Evolutionary conservation across 768 basidiomycete species (phyloP).

Genomic region (Gautieria morchelliformis): DNA sequence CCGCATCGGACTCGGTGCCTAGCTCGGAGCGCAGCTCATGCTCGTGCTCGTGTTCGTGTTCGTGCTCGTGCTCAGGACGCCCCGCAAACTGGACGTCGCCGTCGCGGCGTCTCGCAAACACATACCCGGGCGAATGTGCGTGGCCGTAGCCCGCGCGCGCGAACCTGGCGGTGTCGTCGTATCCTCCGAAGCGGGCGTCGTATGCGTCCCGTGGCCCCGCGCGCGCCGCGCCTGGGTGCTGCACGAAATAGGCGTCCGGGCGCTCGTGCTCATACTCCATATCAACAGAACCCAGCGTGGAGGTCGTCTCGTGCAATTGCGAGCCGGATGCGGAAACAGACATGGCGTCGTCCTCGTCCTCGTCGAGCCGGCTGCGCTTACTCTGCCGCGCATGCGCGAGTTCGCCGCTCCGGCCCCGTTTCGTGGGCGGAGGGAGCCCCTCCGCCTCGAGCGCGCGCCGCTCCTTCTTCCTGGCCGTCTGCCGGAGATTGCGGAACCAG

Average conservation of each 20-base stretch:
- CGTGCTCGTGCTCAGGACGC: too few relatives aligned
- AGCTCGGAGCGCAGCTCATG: background rate
- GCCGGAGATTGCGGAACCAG: conserved; percentile 80
- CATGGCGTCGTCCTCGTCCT: background rate
- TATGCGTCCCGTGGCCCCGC: background rate
- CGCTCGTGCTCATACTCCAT: background rate
- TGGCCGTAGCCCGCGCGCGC: background rate
- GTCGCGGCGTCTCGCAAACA: background rate
- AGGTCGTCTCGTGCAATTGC: background rate
- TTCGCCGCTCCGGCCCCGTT: background rate
- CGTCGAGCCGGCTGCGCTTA: background rate
- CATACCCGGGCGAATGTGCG: too few relatives aligned
- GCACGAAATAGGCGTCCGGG: background rate
- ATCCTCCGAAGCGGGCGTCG: background rate
- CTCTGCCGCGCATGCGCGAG: background rate
- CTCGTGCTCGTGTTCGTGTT: background rate
- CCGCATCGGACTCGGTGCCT: background rate
- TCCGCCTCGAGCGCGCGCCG: conserved; percentile 21
- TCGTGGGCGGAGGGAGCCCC: background rate
- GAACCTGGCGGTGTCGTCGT: background rate
- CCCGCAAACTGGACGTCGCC: background rate
- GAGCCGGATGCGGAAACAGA: background rate
- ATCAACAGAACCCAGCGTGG: background rate
- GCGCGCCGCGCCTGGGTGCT: background rate
- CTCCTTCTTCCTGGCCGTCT: conserved; percentile 55